phyloP scores from a whole-genome alignment of 192 early-diverging fungal genomes.

The Spizellomyces sp. region DNA sequence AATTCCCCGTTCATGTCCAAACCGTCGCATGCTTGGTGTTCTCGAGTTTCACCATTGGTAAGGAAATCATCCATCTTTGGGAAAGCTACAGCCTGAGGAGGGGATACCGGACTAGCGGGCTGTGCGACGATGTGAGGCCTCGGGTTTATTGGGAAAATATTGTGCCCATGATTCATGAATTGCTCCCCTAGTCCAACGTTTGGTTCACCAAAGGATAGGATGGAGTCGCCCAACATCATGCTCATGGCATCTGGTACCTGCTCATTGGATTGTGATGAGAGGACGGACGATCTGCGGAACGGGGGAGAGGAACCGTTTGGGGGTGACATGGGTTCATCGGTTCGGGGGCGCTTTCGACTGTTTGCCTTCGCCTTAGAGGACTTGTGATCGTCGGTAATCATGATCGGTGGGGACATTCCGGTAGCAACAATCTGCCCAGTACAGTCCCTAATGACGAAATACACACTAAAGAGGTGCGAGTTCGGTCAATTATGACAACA shows the following conservation, averaged over 20 bases:
- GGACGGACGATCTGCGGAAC: neutral
- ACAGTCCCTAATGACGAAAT: slow-evolving; percentile 76
- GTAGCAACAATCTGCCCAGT: slow-evolving; percentile 68
- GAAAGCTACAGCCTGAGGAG: neutral
- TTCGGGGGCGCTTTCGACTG: slow-evolving; percentile 40
- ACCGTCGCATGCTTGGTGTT: neutral
- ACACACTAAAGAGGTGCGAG: slow-evolving; percentile 89
- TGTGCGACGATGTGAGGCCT: no score
- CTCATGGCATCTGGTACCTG: neutral
- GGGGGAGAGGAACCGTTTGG: neutral
- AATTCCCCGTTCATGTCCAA: neutral
- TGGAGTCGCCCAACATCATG: neutral
- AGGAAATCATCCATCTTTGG: neutral
- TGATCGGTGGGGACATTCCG: slow-evolving; percentile 86
- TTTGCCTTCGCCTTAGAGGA: slow-evolving; percentile 66
- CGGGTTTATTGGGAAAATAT: no score
- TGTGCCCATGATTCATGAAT: neutral
- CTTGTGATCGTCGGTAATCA: slow-evolving; percentile 99
- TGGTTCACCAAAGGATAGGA: neutral
- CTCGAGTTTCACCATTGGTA: neutral
- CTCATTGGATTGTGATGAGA: neutral
- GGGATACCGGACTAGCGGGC: neutral
- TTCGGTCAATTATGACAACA: slow-evolving; percentile 95
- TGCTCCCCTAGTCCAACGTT: neutral
- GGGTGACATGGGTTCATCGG: slow-evolving; percentile 33